These are phyloP conservation scores for Melampsora americana DNA, from an alignment of 1,284 basidiomycete genomes.

Conservation along the genomic window DNA sequence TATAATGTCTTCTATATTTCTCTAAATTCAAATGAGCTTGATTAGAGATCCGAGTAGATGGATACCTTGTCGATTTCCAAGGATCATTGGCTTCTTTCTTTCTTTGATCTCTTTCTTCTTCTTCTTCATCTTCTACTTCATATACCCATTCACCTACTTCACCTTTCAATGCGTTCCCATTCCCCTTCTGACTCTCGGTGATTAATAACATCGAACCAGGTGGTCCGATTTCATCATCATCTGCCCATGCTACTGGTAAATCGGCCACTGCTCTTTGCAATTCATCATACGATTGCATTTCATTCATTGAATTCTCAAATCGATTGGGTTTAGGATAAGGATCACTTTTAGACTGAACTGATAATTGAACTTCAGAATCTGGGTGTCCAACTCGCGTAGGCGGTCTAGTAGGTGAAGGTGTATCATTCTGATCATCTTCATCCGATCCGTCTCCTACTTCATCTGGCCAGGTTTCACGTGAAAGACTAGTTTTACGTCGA, in stretches of 20 bases:
- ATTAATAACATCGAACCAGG: neutral
- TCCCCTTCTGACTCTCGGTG: neutral
- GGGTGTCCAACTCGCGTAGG: neutral
- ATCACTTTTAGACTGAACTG: neutral
- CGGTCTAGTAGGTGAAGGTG: conserved; percentile 1
- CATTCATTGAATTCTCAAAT: neutral
- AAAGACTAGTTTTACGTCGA: neutral
- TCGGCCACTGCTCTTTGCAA: conserved; percentile 39
- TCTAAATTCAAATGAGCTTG: neutral
- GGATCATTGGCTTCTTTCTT: conserved; percentile 5
- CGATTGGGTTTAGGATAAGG: neutral
- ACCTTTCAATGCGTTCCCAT: neutral
- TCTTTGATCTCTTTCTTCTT: too few relatives aligned
- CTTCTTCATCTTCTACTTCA: neutral
- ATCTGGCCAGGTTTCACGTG: neutral
- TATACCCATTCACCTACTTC: conserved; percentile 23
- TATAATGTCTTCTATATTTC: neutral
- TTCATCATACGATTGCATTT: conserved; percentile 23
- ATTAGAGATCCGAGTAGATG: neutral
- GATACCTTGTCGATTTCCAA: conserved; percentile 11
- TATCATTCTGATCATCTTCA: neutral
- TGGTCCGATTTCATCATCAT: conserved; percentile 19
- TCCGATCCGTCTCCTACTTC: neutral
- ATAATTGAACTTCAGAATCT: neutral
- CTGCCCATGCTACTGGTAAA: conserved; percentile 34